A percentile compares a stretch with the other conserved stretches of the same genome.
Evolutionary conservation across 768 basidiomycete genomes (phyloP).

Genomic region (Mycena leptocephala): DNA sequence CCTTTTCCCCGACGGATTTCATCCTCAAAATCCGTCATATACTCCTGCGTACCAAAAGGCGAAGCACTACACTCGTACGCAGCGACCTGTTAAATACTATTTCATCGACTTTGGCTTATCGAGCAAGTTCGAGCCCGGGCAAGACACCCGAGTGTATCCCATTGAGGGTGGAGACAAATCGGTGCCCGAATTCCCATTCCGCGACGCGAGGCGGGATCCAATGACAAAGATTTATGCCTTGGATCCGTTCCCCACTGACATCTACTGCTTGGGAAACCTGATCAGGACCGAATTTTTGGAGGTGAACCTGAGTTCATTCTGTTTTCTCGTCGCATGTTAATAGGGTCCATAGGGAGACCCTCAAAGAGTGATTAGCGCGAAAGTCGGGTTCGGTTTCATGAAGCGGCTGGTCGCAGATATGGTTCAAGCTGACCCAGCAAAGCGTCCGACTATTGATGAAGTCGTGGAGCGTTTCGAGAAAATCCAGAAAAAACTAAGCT

Average conservation of each 20-base stretch:
- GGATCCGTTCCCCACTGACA: conserved; percentile 61
- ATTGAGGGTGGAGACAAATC: conserved; percentile 60
- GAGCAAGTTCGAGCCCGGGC: conserved; percentile 43
- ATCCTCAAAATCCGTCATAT: conserved; percentile 44
- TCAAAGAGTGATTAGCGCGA: background rate
- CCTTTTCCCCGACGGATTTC: conserved; percentile 45
- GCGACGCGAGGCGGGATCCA: no score
- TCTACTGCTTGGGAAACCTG: conserved; percentile 60
- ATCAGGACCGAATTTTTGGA: conserved; percentile 20
- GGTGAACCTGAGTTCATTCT: conserved; percentile 32
- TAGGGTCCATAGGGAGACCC: background rate
- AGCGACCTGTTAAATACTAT: conserved; percentile 51
- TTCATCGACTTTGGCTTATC: conserved; percentile 59
- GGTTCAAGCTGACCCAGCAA: conserved; percentile 52
- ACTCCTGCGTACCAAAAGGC: conserved; percentile 1
- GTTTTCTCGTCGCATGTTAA: background rate
- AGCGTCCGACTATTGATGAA: conserved; percentile 57
- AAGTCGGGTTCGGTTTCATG: conserved; percentile 50
- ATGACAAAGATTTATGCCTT: no score
- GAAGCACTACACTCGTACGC: conserved; percentile 45
- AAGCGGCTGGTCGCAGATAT: conserved; percentile 51
- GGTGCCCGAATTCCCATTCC: conserved; percentile 55
- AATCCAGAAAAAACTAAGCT: background rate
- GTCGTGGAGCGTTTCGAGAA: conserved; percentile 49
- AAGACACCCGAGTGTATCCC: no score